Percentiles rank a stretch among this genome's conserved stretches.
Conservation (phyloP, 495 filamentous ascomycete species). For the Neurospora terricola region DNA sequence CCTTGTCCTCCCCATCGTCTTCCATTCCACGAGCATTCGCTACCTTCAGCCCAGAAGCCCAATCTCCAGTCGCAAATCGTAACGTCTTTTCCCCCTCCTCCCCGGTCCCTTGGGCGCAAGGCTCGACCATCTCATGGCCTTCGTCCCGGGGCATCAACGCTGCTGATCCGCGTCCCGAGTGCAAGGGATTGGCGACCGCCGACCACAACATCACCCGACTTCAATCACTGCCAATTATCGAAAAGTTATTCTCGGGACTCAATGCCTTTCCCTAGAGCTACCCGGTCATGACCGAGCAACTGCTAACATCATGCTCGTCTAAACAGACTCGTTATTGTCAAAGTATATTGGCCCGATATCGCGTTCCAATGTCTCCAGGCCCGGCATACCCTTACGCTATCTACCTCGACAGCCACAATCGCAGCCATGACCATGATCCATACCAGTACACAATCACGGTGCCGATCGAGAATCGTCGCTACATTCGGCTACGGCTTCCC, state of each 20-base stretch:
- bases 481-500: not conserved
- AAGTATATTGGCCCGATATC: not conserved
- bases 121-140: not conserved
- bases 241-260: not conserved
- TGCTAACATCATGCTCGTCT: not conserved
- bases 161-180: not conserved
- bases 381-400: not conserved
- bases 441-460: not conserved
- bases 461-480: not conserved
- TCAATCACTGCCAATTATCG: not conserved
- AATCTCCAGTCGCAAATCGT: not conserved
- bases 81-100: not conserved
- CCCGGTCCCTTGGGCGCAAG: not conserved
- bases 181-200: not conserved
- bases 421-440: not conserved
- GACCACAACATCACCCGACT: not conserved
- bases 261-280: not conserved
- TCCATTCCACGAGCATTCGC: not conserved
- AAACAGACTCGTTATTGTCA: not conserved
- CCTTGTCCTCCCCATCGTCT: not conserved
- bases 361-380: not conserved
- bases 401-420: not conserved
- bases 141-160: not conserved
- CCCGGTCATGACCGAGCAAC: not conserved
- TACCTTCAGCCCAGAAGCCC: not conserved